Conservation (phyloP, 2,329 filamentous ascomycete genomes). For the Lachnellula hyalina region DNA sequence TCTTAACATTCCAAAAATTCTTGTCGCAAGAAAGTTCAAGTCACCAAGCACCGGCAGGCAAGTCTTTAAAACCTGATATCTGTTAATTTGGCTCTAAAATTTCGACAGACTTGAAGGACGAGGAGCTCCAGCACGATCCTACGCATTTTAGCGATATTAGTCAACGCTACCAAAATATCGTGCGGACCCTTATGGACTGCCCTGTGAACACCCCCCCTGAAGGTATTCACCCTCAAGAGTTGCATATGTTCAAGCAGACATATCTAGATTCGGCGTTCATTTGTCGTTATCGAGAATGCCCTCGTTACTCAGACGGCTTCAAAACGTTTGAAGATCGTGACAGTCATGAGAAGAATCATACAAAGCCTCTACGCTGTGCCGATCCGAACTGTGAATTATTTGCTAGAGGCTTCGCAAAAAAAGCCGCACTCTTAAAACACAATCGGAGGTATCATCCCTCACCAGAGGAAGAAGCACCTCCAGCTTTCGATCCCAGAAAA, state of each 20-base stretch:
- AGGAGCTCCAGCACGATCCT: constrained; percentile 7
- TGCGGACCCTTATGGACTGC: constrained; percentile 2
- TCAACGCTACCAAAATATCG: constrained; percentile 8
- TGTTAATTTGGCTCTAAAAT: background rate
- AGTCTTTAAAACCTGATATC: background rate
- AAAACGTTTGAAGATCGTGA: constrained; percentile 1
- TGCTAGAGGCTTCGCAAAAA: constrained; percentile 4
- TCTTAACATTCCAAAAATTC: constrained; percentile 9
- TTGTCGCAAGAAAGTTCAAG: constrained; percentile 8
- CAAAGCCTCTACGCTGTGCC: constrained; percentile 7
- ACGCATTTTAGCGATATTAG: constrained; percentile 11
- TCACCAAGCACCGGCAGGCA: constrained; percentile 4
- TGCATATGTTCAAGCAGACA: constrained; percentile 7
- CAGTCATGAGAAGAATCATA: constrained; percentile 8
- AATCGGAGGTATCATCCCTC: constrained; percentile 9
- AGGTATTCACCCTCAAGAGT: background rate
- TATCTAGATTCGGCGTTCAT: constrained; percentile 9
- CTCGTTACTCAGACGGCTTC: constrained; percentile 9
- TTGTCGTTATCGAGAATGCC: constrained; percentile 11
- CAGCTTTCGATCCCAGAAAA: constrained; percentile 4
- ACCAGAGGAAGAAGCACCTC: constrained; percentile 6
- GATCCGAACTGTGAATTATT: constrained; percentile 7
- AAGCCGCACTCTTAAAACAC: constrained; percentile 6
- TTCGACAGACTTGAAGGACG: constrained; percentile 3
- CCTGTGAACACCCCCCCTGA: background rate